Conservation (phyloP, 352 stramenopile species). For the Pythium graminicola region DNA sequence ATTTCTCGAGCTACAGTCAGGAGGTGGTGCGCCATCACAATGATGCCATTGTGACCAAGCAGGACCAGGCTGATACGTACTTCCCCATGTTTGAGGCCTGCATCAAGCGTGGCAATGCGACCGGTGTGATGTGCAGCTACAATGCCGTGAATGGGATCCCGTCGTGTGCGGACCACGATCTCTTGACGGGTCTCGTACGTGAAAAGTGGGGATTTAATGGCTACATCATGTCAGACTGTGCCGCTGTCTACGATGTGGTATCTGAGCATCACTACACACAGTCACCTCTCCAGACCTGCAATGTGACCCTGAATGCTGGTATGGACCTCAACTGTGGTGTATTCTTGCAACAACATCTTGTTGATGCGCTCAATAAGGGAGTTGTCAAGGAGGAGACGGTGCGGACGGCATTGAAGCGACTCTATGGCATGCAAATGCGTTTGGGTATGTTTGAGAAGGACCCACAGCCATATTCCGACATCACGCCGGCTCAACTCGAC, state of each 20-base stretch:
- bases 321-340: constrained; percentile 84
- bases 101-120: constrained; percentile 68
- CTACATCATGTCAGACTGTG: constrained; percentile 92
- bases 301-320: constrained; percentile 50
- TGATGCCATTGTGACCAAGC: constrained; percentile 78
- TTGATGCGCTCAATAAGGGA: constrained; percentile 55
- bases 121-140: constrained; percentile 93
- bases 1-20: constrained; percentile 89
- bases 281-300: constrained; percentile 44
- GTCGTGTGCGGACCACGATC: constrained; percentile 75
- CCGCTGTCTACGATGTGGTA: constrained; percentile 74
- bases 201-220: constrained; percentile 84
- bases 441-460: constrained; percentile 88
- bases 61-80: constrained; percentile 89
- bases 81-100: constrained; percentile 79
- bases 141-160: constrained; percentile 92
- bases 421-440: constrained; percentile 83
- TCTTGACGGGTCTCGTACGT: constrained; percentile 79
- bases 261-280: constrained; percentile 77
- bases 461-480: constrained; percentile 47
- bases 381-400: constrained; percentile 52
- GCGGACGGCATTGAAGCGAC: constrained; percentile 56
- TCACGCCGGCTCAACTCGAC: constrained; percentile 46
- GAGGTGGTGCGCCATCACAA: constrained; percentile 78
- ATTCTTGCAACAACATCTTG: constrained; percentile 60